Percentiles rank a stretch among this genome's conserved stretches.
These are phyloP conservation scores for Sugiyamaella qingdaonensis DNA, from an alignment of 805 yeast genomes.

Conservation along the genomic window DNA sequence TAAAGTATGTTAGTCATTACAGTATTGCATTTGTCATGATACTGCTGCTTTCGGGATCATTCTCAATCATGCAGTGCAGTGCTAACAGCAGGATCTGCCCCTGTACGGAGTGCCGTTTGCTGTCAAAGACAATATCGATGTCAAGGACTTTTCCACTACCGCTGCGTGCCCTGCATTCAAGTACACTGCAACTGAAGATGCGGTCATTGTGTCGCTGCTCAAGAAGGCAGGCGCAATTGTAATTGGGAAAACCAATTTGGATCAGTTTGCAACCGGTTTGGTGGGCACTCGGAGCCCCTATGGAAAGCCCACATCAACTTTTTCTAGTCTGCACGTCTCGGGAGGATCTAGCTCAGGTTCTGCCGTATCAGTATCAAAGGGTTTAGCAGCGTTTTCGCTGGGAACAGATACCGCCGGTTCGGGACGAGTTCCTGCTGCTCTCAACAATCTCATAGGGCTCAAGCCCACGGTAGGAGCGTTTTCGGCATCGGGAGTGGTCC, in stretches of 20 bases:
- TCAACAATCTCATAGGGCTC: constrained; percentile 86
- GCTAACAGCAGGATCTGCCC: constrained; percentile 37
- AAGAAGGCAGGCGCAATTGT: constrained; percentile 86
- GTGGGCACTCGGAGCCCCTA: constrained; percentile 95
- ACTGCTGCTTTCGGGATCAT: neutral
- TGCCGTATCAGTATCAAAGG: constrained; percentile 86
- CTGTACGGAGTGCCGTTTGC: constrained; percentile 95
- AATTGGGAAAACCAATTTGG: constrained; percentile 90
- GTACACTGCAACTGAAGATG: constrained; percentile 64
- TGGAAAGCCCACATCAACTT: constrained; percentile 81
- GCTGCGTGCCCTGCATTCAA: constrained; percentile 91
- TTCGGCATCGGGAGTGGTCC: constrained; percentile 89
- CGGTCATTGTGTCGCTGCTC: constrained; percentile 66
- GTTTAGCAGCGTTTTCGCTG: constrained; percentile 80
- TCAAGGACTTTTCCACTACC: constrained; percentile 73
- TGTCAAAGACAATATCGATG: constrained; percentile 92
- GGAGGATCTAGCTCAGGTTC: constrained; percentile 98
- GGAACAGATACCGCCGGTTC: constrained; percentile 99
- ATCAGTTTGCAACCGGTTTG: constrained; percentile 95
- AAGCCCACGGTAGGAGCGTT: constrained; percentile 90
- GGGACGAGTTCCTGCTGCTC: constrained; percentile 94
- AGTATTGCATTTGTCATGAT: too few species aligned
- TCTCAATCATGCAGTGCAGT: neutral
- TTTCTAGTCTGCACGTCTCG: constrained; percentile 72
- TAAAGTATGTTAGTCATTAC: neutral